Evolutionary conservation across 2,329 filamentous ascomycete genomes (phyloP).

Genomic region (Paraconiothyrium sp.): DNA sequence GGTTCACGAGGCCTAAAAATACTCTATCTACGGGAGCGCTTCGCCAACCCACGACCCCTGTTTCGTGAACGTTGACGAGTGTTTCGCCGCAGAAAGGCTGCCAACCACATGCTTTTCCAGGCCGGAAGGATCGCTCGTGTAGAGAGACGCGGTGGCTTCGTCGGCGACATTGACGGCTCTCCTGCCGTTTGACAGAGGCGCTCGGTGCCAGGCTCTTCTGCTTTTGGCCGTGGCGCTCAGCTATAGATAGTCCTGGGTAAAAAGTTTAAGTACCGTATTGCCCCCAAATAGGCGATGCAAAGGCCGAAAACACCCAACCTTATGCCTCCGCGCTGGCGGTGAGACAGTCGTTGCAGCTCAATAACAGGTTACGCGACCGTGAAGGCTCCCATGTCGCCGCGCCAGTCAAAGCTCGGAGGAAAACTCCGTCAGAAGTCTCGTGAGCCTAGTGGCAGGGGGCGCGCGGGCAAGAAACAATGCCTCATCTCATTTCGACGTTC

Average conservation of each 20-base stretch:
- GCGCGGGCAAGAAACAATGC: conserved; percentile 21
- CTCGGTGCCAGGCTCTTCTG: neutral
- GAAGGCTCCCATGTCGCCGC: neutral
- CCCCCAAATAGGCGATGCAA: neutral
- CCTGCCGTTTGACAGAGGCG: neutral
- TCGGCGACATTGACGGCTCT: conserved; percentile 4
- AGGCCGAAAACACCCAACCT: neutral
- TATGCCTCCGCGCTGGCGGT: neutral
- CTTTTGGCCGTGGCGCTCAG: conserved; percentile 2
- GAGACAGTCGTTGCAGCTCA: neutral
- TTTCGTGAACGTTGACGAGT: conserved; percentile 1
- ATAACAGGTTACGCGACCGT: neutral
- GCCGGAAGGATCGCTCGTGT: neutral
- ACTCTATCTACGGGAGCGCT: neutral
- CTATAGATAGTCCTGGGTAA: neutral
- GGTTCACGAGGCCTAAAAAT: conserved; percentile 15
- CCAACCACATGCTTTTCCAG: neutral
- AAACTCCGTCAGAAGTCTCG: conserved; percentile 19
- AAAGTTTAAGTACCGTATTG: neutral
- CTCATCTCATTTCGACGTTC: conserved; percentile 21
- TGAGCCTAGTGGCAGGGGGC: conserved; percentile 13
- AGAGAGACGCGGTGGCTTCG: neutral
- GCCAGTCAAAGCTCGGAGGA: neutral
- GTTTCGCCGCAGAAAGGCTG: neutral
- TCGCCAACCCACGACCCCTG: conserved; percentile 9